Conservation (phyloP, 805 yeast genomes). For the Kregervanrija pseudodelftensis region DNA sequence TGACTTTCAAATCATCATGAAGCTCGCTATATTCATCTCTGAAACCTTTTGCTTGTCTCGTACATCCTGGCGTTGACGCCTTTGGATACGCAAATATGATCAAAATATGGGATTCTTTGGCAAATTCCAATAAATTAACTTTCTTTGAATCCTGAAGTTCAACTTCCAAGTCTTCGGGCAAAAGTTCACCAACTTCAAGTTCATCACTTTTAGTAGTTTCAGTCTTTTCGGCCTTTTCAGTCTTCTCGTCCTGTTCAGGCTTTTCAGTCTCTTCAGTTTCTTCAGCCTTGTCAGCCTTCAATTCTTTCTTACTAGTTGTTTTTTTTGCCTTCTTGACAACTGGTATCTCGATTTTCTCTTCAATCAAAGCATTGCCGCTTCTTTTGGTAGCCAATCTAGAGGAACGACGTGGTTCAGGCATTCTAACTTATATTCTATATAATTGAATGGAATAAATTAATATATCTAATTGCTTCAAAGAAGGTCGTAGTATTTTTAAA, state of each 20-base stretch:
- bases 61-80: conserved; percentile 95
- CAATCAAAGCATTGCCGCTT: neutral
- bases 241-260: neutral
- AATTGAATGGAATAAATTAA: too few species aligned
- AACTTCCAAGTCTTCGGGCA: conserved; percentile 7
- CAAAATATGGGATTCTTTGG: conserved; percentile 33
- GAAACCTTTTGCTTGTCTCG: conserved; percentile 89
- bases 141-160: conserved; percentile 46
- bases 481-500: too few species aligned
- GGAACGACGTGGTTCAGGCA: too few species aligned
- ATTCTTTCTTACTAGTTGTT: neutral
- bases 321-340: neutral
- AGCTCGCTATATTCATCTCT: conserved; percentile 56
- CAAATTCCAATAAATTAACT: conserved; percentile 20
- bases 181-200: conserved; percentile 10
- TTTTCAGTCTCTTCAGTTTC: neutral
- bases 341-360: neutral
- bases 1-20: conserved; percentile 35
- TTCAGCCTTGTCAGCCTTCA: neutral
- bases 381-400: too few species aligned
- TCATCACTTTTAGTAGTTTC: neutral
- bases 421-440: too few species aligned
- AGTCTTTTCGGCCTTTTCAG: neutral
- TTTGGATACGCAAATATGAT: conserved; percentile 76
- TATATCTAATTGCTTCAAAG: too few species aligned